phyloP scores from a whole-genome alignment of 2,329 filamentous ascomycete genomes.

The Xylariaceae sp. region DNA sequence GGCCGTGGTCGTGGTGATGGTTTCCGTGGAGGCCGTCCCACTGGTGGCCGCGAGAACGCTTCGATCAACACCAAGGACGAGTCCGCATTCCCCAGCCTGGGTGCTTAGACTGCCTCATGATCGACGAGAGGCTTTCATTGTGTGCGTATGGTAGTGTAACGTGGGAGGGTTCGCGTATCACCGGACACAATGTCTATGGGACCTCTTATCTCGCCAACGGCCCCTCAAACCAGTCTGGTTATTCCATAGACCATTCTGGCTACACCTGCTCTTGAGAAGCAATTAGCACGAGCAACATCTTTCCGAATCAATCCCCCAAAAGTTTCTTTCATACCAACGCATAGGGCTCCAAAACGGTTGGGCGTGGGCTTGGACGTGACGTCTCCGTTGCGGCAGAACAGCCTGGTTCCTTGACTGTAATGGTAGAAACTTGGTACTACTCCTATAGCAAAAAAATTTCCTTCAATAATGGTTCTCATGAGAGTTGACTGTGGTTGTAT shows the following conservation, averaged over 20 bases:
- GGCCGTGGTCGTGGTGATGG: conserved; percentile 38
- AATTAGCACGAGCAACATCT: conserved; percentile 18
- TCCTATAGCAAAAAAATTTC: too few species aligned
- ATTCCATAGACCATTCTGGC: conserved; percentile 20
- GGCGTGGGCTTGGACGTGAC: conserved; percentile 20
- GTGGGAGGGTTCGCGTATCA: conserved; percentile 16
- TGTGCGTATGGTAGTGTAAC: conserved; percentile 11
- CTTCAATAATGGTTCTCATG: too few species aligned
- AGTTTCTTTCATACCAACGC: conserved; percentile 29
- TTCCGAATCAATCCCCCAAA: conserved; percentile 26
- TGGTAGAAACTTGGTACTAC: conserved; percentile 24
- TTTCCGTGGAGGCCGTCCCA: conserved; percentile 42
- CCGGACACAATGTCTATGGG: conserved; percentile 4
- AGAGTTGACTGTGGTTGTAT: too few species aligned
- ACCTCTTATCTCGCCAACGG: conserved; percentile 16
- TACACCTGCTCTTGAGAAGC: conserved; percentile 20
- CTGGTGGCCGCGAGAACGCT: conserved; percentile 44
- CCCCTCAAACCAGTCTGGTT: conserved; percentile 12
- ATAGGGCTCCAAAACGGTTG: conserved; percentile 24
- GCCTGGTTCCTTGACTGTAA: conserved; percentile 28
- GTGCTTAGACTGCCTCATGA: conserved; percentile 40
- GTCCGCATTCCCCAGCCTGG: conserved; percentile 60
- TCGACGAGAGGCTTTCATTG: conserved; percentile 9
- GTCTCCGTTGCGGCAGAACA: conserved; percentile 14
- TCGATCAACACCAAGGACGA: conserved; percentile 57